phyloP scores from a whole-genome alignment of 129 eudicot genomes.

The Artemisia annua region DNA sequence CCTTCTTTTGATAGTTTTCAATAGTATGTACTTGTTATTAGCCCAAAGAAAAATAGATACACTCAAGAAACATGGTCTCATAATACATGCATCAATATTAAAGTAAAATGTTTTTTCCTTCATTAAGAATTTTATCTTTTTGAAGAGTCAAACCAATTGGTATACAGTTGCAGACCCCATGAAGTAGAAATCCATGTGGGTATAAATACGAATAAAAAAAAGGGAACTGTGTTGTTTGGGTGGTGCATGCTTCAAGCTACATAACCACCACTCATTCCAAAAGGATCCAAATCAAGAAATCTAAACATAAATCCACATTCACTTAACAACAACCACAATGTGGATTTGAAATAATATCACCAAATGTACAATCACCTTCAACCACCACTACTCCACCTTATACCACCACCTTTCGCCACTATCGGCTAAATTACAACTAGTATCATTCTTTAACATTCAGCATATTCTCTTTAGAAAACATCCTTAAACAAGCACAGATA shows the following conservation, averaged over 20 bases:
- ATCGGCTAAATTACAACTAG: slow-evolving; percentile 27
- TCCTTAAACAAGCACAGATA: slow-evolving; percentile 5
- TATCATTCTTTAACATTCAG: slow-evolving; percentile 34
- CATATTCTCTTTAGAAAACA: slow-evolving; percentile 29
- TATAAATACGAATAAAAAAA: slow-evolving; percentile 18
- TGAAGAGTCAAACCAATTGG: slow-evolving; percentile 4
- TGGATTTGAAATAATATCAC: slow-evolving; percentile 27
- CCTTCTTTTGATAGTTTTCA: too few relatives aligned
- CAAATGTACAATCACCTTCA: slow-evolving; percentile 30
- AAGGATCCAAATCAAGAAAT: slow-evolving; percentile 40
- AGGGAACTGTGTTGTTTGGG: slow-evolving; percentile 28
- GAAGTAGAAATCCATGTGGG: slow-evolving; percentile 14
- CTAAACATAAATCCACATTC: slow-evolving; percentile 42
- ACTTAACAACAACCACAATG: slow-evolving; percentile 31
- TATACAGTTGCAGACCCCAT: background rate
- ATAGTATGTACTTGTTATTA: background rate
- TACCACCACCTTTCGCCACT: slow-evolving; percentile 56
- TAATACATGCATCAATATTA: too few relatives aligned
- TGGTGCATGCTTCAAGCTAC: slow-evolving; percentile 34
- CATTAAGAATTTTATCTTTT: background rate
- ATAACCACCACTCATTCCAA: slow-evolving; percentile 60
- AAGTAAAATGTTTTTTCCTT: too few relatives aligned
- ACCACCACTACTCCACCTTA: slow-evolving; percentile 29
- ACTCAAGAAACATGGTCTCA: too few relatives aligned
- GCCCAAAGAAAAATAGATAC: background rate